Conservation (phyloP, 345 rosid species). For the Murraya koenigii region DNA sequence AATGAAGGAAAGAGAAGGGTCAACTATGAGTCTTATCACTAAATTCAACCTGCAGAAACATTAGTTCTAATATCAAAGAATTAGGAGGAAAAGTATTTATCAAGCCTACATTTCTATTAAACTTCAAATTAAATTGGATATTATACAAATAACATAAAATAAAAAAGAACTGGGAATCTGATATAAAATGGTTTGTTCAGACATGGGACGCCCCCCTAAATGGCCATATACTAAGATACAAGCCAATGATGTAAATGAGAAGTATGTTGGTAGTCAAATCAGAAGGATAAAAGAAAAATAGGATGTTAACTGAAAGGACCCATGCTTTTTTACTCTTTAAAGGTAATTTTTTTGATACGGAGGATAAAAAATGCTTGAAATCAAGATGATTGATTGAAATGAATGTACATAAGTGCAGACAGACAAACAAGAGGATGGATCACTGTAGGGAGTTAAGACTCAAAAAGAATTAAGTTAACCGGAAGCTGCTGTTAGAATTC, state of each 20-base stretch:
- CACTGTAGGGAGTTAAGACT: background rate
- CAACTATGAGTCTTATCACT: slow-evolving; percentile 3
- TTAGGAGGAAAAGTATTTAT: background rate
- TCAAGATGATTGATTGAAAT: background rate
- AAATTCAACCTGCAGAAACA: background rate
- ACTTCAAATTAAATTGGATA: background rate
- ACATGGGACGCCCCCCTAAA: background rate
- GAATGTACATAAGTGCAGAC: background rate
- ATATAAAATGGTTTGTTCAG: background rate
- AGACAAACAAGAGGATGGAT: background rate
- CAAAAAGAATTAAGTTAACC: background rate
- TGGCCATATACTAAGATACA: background rate
- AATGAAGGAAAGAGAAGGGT: slow-evolving; percentile 13
- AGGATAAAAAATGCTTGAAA: background rate
- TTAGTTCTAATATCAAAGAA: background rate
- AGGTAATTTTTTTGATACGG: background rate
- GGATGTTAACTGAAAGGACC: background rate
- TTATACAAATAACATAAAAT: background rate
- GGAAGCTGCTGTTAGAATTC: background rate
- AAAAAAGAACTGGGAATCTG: background rate
- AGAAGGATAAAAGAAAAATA: background rate
- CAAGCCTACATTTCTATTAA: background rate
- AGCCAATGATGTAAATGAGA: background rate
- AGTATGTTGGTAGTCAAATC: background rate
- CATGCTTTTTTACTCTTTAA: background rate